Percentiles rank a stretch among this genome's conserved stretches.
These are phyloP conservation scores for Nicotiana rustica DNA, from an alignment of 305 asterid species.

Conservation along the genomic window DNA sequence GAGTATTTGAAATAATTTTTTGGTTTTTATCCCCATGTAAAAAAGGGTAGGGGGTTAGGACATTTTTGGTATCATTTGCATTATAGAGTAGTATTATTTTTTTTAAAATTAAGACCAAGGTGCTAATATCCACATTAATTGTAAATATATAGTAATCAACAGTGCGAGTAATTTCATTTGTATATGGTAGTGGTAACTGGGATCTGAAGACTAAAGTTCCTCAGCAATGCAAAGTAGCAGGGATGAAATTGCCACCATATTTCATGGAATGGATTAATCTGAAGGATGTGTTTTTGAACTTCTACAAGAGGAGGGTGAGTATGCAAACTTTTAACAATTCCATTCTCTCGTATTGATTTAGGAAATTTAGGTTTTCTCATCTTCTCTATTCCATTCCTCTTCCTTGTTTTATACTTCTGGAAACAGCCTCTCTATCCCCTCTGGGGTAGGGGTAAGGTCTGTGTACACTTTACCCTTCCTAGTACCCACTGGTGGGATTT, in stretches of 20 bases:
- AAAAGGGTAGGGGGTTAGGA: too few relatives aligned
- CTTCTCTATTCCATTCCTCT: background rate
- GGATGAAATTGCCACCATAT: slow-evolving; percentile 75
- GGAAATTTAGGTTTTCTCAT: background rate
- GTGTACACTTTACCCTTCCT: too few relatives aligned
- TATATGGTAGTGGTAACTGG: slow-evolving; percentile 83
- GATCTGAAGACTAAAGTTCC: slow-evolving; percentile 94
- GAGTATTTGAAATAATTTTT: background rate
- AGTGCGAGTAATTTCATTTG: background rate
- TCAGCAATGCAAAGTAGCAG: slow-evolving; percentile 76
- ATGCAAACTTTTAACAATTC: slow-evolving; percentile 18
- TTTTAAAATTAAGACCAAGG: background rate
- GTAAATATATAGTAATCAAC: background rate
- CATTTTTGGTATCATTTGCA: background rate
- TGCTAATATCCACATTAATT: background rate
- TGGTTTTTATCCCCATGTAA: background rate
- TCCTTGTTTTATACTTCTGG: background rate
- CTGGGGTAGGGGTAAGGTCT: too few relatives aligned
- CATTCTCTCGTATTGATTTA: slow-evolving; percentile 19
- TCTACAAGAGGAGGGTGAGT: slow-evolving; percentile 82
- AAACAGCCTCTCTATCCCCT: too few relatives aligned
- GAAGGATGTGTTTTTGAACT: slow-evolving; percentile 85
- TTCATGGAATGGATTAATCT: slow-evolving; percentile 97
- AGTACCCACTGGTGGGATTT: too few relatives aligned
- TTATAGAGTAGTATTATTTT: background rate